Evolutionary conservation across 2,329 filamentous ascomycete genomes (phyloP).

Genomic region (Colletotrichum spaethianum): DNA sequence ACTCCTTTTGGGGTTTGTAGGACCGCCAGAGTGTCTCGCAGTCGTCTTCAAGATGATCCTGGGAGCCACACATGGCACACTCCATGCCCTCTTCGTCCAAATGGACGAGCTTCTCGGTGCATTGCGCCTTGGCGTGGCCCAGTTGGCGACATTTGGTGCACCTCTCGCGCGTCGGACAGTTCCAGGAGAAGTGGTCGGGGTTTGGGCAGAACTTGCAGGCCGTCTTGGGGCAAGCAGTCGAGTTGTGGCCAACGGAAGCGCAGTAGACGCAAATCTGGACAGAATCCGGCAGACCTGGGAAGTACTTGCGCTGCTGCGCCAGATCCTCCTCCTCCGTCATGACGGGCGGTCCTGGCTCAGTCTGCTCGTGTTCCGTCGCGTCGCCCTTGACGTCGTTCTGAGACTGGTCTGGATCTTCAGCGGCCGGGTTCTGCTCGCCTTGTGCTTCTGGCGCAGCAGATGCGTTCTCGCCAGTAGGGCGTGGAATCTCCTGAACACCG

Average conservation of each 20-base stretch:
- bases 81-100: constrained; percentile 67
- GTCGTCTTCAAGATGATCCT: constrained; percentile 69
- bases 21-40: constrained; percentile 75
- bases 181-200: constrained; percentile 61
- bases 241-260: constrained; percentile 62
- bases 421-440: not conserved
- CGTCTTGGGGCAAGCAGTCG: constrained; percentile 59
- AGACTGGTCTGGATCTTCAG: constrained; percentile 2
- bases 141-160: constrained; percentile 74
- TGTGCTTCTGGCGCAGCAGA: not conserved
- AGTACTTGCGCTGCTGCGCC: constrained; percentile 63
- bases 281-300: constrained; percentile 62
- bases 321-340: constrained; percentile 50
- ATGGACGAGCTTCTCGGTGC: constrained; percentile 68
- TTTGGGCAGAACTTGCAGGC: constrained; percentile 65
- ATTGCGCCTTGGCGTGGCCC: constrained; percentile 69
- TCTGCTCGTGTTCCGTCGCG: constrained; percentile 14
- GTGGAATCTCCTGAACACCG: constrained; percentile 17
- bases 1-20: constrained; percentile 59
- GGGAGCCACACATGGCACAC: constrained; percentile 73
- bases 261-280: constrained; percentile 67
- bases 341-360: constrained; percentile 25
- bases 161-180: constrained; percentile 65
- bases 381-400: constrained; percentile 38
- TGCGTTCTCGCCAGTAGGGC: not conserved